Evolutionary conservation across 2,329 filamentous ascomycete genomes (phyloP), one percentile per base, ranked within the genome.

Genomic region (Alternaria sp.): DNA sequence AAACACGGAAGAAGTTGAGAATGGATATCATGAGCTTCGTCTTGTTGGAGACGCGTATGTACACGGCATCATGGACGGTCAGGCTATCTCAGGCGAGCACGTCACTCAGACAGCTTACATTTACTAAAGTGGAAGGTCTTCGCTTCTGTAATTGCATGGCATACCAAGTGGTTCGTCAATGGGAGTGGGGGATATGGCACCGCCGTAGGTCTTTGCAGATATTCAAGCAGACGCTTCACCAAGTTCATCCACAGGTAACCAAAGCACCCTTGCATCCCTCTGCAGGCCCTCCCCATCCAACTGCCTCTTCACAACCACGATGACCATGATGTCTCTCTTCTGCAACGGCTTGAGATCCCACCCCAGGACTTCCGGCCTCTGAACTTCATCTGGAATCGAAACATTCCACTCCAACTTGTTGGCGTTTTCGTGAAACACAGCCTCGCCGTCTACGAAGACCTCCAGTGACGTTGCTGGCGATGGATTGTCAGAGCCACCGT

Each of bases 281-380:
- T 43, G 47, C 8, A 36, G 21, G 66, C 26, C 40, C 54, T 66
- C 10, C 64, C 64, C 19, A 54, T 54, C 13, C 49, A 60, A 15
- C 36, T 4, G 32, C 51, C 30, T 32, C 28, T 56, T 66, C 23
- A 59, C 70, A 49, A 76, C 50, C 1, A 76, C 65, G 19, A 77
- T 55, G 4, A 74, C 54, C 70, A 75, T 73, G 1, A 66, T 49
- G 12, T 65, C 64, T 56, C 65, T 65, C 15, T 59, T 52, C 12
- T 52, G 58, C 17, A 75, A 19, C 3, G 72, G 72, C 43, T 68
- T 67, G 7, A 75, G 57, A 57, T 76, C 70, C 74, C 74, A 76
- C 2, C 72, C 72, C 23, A 76, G 15, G 21, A 59, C 54, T 8
- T 64, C 56, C 7, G 52, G 36, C 5, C 67, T 57, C 44, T 59